Evolutionary conservation across 352 stramenopile species (phyloP), one percentile per base, ranked within the genome.

Genomic region (Globisporangium iwayamae): DNA sequence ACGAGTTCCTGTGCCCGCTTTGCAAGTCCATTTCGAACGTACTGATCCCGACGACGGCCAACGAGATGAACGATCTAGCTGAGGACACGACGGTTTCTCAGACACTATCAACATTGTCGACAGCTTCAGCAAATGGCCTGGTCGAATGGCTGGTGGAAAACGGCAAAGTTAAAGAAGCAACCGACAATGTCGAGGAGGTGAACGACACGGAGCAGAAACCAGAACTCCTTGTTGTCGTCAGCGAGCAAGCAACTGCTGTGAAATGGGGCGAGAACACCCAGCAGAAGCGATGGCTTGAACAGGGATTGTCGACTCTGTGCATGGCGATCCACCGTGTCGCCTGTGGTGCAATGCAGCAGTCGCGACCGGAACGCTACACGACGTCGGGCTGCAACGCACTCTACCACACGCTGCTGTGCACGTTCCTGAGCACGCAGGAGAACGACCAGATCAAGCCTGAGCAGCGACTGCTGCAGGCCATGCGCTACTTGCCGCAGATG

Each of bases 21-120:
- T 99, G 96, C 81, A 98, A 99, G 65, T 95, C 96, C 54, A 95
- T 98, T n/a, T 98, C 91, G 0, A 99, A 99, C 62, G 95, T 98
- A 52, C 66, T 98, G 36, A 97, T 99, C 69, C 96, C 96, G 16
- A 85, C 78, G 34, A 83, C 76, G 38, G 87, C 75, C 4, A 80
- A 89, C 16, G 73, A 85, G 61, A 66, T 87, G 34, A 71, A 71
- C 28, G 62, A 68, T 46, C 13, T 48, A 4, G 20, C 18, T 20
- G 28, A 8, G 0, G 62, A 55, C 8, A 55, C 55, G 41, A 11
- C 34, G 2, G 39, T 34, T 30, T 9, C 34, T 5, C 36, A 13
- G 11, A 36, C 54, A 43, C 10, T 61, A 16, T n/a, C 34, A 20
- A n/a, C 16, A 47, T n/a, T 47, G 41, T 41, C 46, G 10, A 46